Base-by-base conservation (phyloP, 164 flowering plant genomes). In the Annona squamosa region DNA sequence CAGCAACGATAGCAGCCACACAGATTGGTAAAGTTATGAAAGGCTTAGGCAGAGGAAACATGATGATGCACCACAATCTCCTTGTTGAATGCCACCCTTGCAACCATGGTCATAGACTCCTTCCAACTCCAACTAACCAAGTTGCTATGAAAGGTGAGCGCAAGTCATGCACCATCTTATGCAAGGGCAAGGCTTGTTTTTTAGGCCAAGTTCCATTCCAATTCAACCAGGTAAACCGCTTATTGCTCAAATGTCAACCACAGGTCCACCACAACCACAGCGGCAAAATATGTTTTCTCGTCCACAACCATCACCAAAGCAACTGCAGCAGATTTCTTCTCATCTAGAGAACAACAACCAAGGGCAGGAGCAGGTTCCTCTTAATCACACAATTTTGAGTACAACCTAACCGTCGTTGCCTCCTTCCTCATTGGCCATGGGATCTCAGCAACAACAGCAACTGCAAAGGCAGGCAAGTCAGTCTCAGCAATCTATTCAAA, bases 81-180 rank as follows among this genome's bases (percentile, higher is more conserved):
- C 79, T 89, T 10, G 64, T 77, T 69, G 98, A n/a, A 91, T 69
- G 78, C 86, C 48, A 79, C 90, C 57, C 83, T 83, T 73, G 72
- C 82, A 47, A 90, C n/a, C n/a, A 88, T 83, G 91, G 95, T 64
- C 89, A 88, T 83, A 91, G 95, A 64, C 79, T 85, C 76, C 68
- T 88, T 17, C 45, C 80, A 43, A 72, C 84, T 72, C 76, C 85
- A 37, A 90, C 85, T 63, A 83, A 77, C 74, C 93, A 85, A 75
- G 69, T 78, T 73, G 77, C 70, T 3, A 92, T 87, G 73, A 90
- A 91, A 77, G 87, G 86, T 37, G 98, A 89, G 71, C 89, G 71
- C 89, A 84, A 71, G 81, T 74, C 56, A 72, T 84, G 85, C 59
- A 52, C 59, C 89, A 85, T 76, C 52, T 80, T 77, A 76, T 82